Conservation (phyloP, 208 protist species). For the Angomonas desouzai region DNA sequence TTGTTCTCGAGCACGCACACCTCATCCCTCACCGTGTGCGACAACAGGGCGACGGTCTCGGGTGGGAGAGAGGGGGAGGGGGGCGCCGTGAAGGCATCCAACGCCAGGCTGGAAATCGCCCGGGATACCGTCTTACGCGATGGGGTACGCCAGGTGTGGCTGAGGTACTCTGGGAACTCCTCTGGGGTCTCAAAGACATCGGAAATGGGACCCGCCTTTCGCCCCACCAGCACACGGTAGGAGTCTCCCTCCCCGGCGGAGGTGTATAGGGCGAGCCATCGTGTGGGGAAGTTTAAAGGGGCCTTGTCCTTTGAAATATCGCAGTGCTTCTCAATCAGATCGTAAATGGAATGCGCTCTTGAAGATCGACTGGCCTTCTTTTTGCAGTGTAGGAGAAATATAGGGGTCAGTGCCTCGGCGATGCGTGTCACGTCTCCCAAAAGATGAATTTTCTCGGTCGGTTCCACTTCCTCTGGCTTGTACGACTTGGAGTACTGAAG, state of each 20-base stretch:
- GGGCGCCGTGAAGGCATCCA: slow-evolving; percentile 5
- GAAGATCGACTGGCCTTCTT: not conserved
- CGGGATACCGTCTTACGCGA: not conserved
- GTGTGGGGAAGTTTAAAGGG: not conserved
- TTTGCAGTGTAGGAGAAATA: not conserved
- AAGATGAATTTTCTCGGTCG: not conserved
- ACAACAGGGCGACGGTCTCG: slow-evolving; percentile 9
- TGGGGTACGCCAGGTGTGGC: not conserved
- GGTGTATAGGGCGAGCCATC: not conserved
- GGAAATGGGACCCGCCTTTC: not conserved
- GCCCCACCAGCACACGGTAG: not conserved
- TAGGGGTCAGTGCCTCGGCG: not conserved
- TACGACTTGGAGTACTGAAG: slow-evolving; percentile 22
- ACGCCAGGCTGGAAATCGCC: not conserved
- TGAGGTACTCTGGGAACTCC: not conserved
- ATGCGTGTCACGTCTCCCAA: not conserved
- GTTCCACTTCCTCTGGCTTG: not conserved
- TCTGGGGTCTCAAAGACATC: not conserved
- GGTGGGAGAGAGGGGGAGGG: slow-evolving; percentile 13
- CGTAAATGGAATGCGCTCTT: not conserved
- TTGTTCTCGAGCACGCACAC: not conserved
- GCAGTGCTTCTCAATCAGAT: not conserved
- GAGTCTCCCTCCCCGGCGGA: not conserved
- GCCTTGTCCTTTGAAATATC: not conserved
- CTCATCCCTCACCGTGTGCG: slow-evolving; percentile 10